A percentile compares a stretch with the other conserved stretches of the same genome.
phyloP scores from a whole-genome alignment of 768 basidiomycete species.

The Agaricus bisporus region DNA sequence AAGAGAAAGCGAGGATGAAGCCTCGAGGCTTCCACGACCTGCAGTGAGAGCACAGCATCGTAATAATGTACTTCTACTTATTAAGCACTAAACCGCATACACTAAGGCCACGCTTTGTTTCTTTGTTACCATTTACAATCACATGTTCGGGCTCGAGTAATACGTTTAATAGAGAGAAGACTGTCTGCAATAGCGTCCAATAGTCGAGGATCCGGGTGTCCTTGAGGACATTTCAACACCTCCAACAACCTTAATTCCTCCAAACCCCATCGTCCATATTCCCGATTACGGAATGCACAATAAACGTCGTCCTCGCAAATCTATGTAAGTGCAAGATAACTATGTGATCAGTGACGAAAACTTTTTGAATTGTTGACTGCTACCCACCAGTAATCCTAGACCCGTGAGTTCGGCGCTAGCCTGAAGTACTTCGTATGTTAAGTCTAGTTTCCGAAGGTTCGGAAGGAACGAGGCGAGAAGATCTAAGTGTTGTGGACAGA shows the following conservation, averaged over 20 bases:
- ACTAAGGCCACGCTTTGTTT: too few species aligned
- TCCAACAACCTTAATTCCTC: conserved; percentile 2
- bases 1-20: too few species aligned
- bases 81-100: too few species aligned
- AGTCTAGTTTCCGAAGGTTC: neutral
- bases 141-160: conserved; percentile 28
- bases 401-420: neutral
- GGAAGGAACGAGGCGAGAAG: neutral
- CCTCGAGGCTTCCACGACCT: too few species aligned
- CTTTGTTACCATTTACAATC: conserved; percentile 2
- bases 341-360: neutral
- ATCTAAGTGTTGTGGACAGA: conserved; percentile 2
- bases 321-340: neutral
- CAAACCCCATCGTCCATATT: neutral
- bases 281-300: neutral
- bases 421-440: neutral
- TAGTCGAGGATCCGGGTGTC: conserved; percentile 3
- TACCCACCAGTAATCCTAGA: too few species aligned
- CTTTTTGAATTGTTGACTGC: neutral
- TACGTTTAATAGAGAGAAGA: conserved; percentile 17
- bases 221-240: neutral
- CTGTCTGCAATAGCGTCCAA: neutral
- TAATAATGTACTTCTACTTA: too few species aligned
- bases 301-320: neutral
- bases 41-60: too few species aligned